Conservation (phyloP, 305 asterid genomes). For the Solanum hybrid region DNA sequence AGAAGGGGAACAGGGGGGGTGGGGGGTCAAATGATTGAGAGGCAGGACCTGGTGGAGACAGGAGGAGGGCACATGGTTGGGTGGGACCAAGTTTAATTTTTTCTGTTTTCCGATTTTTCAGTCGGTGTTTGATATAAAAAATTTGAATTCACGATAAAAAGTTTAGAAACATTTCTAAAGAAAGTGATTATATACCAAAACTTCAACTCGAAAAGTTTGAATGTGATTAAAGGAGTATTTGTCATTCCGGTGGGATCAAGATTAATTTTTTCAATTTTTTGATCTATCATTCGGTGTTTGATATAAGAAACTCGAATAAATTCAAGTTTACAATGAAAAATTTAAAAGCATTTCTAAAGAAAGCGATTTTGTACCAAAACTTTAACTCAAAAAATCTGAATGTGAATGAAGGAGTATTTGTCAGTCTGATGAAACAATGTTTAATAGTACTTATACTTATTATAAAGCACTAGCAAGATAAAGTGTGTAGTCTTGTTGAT, state of each 20-base stretch:
- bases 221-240: not conserved
- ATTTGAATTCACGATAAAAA: not conserved
- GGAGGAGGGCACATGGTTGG: conserved; percentile 89
- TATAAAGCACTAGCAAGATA: no score
- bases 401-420: not conserved
- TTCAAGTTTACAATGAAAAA: not conserved
- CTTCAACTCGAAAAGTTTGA: not conserved
- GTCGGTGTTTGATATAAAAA: not conserved
- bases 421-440: no score
- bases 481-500: no score
- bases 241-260: not conserved
- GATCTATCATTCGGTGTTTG: not conserved
- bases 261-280: not conserved
- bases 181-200: not conserved
- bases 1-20: conserved; percentile 5
- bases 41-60: conserved; percentile 95
- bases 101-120: not conserved
- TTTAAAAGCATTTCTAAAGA: not conserved
- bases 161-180: not conserved
- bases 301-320: not conserved
- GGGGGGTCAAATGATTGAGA: conserved; percentile 58
- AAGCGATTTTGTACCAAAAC: not conserved
- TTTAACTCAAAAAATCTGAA: not conserved
- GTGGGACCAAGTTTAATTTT: conserved; percentile 35
- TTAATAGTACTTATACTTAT: no score